phyloP scores from a whole-genome alignment of 805 yeast genomes.

The Debaryomyces castellii region DNA sequence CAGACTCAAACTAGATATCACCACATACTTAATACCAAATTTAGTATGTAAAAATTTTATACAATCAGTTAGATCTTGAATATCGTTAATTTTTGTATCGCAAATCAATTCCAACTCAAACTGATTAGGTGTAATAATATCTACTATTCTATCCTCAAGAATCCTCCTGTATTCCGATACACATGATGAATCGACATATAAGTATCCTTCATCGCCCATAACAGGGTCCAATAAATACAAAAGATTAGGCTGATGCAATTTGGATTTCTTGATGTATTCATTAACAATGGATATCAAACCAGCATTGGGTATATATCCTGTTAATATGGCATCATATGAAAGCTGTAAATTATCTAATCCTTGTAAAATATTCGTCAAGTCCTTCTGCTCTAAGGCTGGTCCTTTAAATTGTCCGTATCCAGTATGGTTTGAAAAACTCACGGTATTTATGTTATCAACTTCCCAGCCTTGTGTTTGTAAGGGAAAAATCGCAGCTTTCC shows the following conservation, averaged over 20 bases:
- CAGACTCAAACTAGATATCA: slow-evolving; percentile 56
- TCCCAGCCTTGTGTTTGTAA: slow-evolving; percentile 88
- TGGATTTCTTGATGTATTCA: slow-evolving; percentile 35
- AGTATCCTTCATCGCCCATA: slow-evolving; percentile 73
- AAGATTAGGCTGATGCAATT: slow-evolving; percentile 27
- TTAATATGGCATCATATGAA: slow-evolving; percentile 53
- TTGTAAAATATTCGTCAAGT: slow-evolving; percentile 47
- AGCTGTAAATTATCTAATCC: slow-evolving; percentile 53
- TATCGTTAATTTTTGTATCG: slow-evolving; percentile 45
- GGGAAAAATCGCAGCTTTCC: slow-evolving; percentile 87
- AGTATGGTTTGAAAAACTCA: slow-evolving; percentile 88
- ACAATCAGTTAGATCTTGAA: slow-evolving; percentile 44
- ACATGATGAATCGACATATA: slow-evolving; percentile 57
- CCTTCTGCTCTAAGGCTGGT: slow-evolving; percentile 42
- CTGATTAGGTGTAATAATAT: slow-evolving; percentile 85
- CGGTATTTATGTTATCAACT: slow-evolving; percentile 86
- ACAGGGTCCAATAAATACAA: slow-evolving; percentile 74
- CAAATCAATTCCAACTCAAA: slow-evolving; percentile 79
- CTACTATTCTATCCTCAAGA: slow-evolving; percentile 62
- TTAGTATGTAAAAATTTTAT: slow-evolving; percentile 46
- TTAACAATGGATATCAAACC: slow-evolving; percentile 40
- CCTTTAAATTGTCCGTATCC: slow-evolving; percentile 78
- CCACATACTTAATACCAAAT: slow-evolving; percentile 57
- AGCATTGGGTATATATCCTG: slow-evolving; percentile 69
- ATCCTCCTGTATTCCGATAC: slow-evolving; percentile 30